These are phyloP conservation scores for Hermanozyma aechmeae DNA, from an alignment of 805 yeast species.

Conservation along the genomic window DNA sequence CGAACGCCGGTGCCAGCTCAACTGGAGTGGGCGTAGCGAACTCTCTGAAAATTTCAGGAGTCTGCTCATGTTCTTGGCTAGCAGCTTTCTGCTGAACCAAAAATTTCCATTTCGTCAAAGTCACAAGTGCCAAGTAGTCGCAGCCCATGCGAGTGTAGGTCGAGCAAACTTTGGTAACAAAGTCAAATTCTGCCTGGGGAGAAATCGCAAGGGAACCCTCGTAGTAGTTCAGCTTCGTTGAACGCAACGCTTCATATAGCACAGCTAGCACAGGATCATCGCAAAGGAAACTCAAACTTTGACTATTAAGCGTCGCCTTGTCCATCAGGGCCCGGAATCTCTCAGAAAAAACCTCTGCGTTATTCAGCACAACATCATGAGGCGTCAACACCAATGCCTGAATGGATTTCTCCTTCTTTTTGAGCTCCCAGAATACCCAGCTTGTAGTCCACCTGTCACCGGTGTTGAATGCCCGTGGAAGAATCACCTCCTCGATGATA, in stretches of 20 bases:
- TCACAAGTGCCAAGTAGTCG: slow-evolving; percentile 58
- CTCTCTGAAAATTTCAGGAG: no score
- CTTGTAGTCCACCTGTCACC: slow-evolving; percentile 78
- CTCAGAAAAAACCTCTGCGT: slow-evolving; percentile 14
- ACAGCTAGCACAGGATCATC: slow-evolving; percentile 79
- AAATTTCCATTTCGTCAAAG: slow-evolving; percentile 66
- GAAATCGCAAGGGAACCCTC: slow-evolving; percentile 39
- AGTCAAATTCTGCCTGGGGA: slow-evolving; percentile 44
- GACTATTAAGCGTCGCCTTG: slow-evolving; percentile 6
- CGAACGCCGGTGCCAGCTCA: no score
- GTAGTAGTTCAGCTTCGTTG: slow-evolving; percentile 39
- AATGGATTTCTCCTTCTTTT: slow-evolving; percentile 35
- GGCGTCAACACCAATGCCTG: slow-evolving; percentile 59
- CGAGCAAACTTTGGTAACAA: slow-evolving; percentile 51
- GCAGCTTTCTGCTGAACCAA: no score
- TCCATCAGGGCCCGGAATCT: slow-evolving; percentile 7
- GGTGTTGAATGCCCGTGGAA: slow-evolving; percentile 47
- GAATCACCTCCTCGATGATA: slow-evolving; percentile 39
- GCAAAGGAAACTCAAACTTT: slow-evolving; percentile 35
- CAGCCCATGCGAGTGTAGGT: slow-evolving; percentile 89
- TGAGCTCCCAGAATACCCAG: slow-evolving; percentile 68
- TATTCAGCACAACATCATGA: slow-evolving; percentile 15
- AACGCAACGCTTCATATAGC: slow-evolving; percentile 54
- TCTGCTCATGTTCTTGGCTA: no score
- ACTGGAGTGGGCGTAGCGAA: slow-evolving; percentile 39